Evolutionary conservation across 257 asterid genomes (phyloP), one percentile per base, ranked within the genome.

Genomic region (Datura wrightii): DNA sequence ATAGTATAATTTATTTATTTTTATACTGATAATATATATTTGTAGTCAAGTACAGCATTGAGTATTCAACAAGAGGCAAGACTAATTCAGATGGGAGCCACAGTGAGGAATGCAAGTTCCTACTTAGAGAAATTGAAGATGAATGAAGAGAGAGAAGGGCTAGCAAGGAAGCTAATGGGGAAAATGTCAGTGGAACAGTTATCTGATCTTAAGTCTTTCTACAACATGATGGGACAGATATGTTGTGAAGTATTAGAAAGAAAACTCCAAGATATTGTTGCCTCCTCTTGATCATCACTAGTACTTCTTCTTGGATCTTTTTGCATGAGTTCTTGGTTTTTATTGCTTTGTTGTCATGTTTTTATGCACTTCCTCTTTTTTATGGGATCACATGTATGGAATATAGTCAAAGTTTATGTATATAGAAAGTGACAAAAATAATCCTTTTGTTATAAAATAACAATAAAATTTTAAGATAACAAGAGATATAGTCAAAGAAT

Each of bases 81-180:
- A 60, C 58, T 90, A 82, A 88, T 86, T 88, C 88, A 90, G 67
- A 90, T 90, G 90, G 92, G 92, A 8, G 92, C 91, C 65, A 90
- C 92, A 14, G 85, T 90, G 10, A 89, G 91, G 84, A 90, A 89
- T 87, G 87, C 79, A 59, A 48, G 86, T 44, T 83, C 86, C 3
- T 87, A 79, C 74, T 41, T 89, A 9, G 72, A 86, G 62, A 88
- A 72, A 59, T 36, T 88, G 88, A 86, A 88, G 85, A 16, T 83
- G 88, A 84, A 74, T 13, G 89, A 88, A 66, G 87, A 90, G 36
- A 88, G 85, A 50, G 92, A 89, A 59, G 78, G 44, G 0, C 31
- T 85, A 79, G 93, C 91, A 14, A 89, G 89, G 71, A 87, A 84
- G 34, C 31, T 88, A 74, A 88, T 89, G 89, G 88, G 82, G 66